These are phyloP conservation scores for Eutrema yunnanense DNA, from an alignment of 345 rosid species.

Conservation along the genomic window DNA sequence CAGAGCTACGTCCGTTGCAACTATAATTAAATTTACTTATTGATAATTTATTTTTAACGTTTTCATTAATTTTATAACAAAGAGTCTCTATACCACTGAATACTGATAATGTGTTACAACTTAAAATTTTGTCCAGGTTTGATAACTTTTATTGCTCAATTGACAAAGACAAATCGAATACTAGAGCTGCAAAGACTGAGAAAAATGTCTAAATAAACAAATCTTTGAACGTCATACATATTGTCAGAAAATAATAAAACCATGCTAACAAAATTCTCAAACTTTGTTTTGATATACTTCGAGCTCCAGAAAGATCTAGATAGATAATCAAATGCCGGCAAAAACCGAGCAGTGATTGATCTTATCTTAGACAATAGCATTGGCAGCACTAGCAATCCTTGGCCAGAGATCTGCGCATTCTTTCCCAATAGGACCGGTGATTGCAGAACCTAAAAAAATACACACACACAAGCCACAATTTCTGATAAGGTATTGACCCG, in stretches of 20 bases:
- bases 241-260: not conserved
- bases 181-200: no score
- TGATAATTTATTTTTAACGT: no score
- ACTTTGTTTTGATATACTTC: not conserved
- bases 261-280: constrained; percentile 7
- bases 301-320: not conserved
- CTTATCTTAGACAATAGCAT: constrained; percentile 38
- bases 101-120: not conserved
- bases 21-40: no score
- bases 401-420: constrained; percentile 96
- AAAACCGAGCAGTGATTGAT: not conserved
- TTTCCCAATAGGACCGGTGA: constrained; percentile 92
- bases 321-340: not conserved
- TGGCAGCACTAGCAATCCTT: constrained; percentile 82
- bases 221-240: not conserved
- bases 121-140: no score
- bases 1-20: constrained; percentile 30
- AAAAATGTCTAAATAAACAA: not conserved
- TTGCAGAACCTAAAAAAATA: constrained; percentile 56
- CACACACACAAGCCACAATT: not conserved
- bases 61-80: not conserved
- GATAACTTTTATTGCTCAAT: not conserved
- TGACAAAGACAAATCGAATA: not conserved
- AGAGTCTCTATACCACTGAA: no score
- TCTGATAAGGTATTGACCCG: not conserved